Evolutionary conservation across 805 yeast genomes (phyloP).

Genomic region (Pichia nakasei): DNA sequence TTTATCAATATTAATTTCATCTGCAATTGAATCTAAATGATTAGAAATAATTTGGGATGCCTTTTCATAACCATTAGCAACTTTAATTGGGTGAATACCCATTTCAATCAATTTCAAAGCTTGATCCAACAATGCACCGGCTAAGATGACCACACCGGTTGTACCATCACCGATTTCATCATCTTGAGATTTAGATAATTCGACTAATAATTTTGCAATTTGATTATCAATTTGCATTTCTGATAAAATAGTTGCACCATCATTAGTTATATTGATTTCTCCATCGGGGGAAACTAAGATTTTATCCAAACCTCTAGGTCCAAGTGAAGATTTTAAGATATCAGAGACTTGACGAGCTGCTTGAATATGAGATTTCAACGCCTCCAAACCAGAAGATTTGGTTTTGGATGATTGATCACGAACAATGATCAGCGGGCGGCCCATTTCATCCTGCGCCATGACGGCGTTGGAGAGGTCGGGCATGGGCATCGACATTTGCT

Average conservation of each 20-base stretch:
- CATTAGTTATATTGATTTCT: conserved; percentile 95
- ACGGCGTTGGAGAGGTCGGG: conserved; percentile 98
- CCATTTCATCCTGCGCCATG: conserved; percentile 98
- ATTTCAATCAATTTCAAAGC: conserved; percentile 90
- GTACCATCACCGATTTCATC: conserved; percentile 99
- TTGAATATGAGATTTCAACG: conserved; percentile 78
- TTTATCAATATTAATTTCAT: conserved; percentile 29
- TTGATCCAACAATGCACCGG: conserved; percentile 89
- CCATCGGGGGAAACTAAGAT: conserved; percentile 94
- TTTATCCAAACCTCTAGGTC: conserved; percentile 98
- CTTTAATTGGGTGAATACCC: conserved; percentile 94
- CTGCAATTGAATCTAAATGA: conserved; percentile 58
- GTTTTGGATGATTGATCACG: conserved; percentile 53
- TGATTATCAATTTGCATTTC: conserved; percentile 96
- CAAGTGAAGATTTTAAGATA: conserved; percentile 84
- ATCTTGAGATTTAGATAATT: conserved; percentile 89
- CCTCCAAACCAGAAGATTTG: conserved; percentile 70
- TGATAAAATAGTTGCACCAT: conserved; percentile 93
- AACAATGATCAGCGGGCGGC: conserved; percentile 96
- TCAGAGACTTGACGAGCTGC: conserved; percentile 95
- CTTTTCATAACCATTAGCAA: conserved; percentile 95
- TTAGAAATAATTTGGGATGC: conserved; percentile 87
- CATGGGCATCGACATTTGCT: conserved; percentile 35
- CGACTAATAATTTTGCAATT: conserved; percentile 91
- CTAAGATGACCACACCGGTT: conserved; percentile 95